phyloP scores from a whole-genome alignment of 2,329 filamentous ascomycete species.

The Fusarium sp. region DNA sequence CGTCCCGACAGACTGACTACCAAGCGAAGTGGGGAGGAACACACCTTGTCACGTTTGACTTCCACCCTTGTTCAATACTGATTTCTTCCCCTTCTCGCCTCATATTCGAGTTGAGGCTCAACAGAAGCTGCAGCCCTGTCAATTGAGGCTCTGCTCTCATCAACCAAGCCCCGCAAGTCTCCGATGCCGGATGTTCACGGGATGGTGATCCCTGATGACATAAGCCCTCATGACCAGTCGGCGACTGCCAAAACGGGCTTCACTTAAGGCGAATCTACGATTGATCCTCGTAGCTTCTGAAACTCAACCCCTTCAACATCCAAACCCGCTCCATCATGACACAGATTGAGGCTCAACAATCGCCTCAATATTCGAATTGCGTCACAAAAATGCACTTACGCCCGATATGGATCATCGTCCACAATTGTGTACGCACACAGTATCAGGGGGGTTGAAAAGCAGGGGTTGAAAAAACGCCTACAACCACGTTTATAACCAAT shows the following conservation, averaged over 20 bases:
- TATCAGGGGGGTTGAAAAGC: conserved; percentile 34
- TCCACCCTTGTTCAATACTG: background rate
- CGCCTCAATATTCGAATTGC: conserved; percentile 8
- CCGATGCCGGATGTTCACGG: background rate
- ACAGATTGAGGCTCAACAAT: conserved; percentile 4
- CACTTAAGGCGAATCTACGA: background rate
- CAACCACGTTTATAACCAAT: conserved; percentile 33
- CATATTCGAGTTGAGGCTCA: background rate
- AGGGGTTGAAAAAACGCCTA: conserved; percentile 28
- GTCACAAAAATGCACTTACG: background rate
- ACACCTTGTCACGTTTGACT: background rate
- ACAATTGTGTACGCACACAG: background rate
- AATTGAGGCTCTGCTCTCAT: background rate
- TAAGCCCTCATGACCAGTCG: conserved; percentile 19
- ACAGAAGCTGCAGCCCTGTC: background rate
- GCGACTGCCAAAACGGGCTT: conserved; percentile 3
- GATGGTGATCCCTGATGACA: background rate
- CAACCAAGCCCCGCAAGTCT: conserved; percentile 1
- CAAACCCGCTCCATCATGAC: background rate
- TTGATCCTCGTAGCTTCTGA: background rate
- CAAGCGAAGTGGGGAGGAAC: background rate
- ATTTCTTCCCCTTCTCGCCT: background rate
- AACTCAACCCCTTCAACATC: conserved; percentile 11
- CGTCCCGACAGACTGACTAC: background rate
- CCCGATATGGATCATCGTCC: conserved; percentile 4